Evolutionary conservation across 164 flowering plant genomes (phyloP).

Genomic region (Vitis rotundifolia): DNA sequence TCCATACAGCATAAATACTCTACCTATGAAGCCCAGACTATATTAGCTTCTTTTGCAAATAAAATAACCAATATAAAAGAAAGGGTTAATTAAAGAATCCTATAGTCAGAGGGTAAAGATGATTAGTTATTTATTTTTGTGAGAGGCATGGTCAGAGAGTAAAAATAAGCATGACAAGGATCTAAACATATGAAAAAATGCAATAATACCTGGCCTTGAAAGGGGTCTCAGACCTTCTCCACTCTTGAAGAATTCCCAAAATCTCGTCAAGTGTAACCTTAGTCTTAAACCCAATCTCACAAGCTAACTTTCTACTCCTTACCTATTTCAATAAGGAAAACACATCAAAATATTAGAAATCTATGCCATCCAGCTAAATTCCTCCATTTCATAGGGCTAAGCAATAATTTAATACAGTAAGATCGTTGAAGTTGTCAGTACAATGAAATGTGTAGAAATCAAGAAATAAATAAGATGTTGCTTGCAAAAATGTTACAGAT

Average conservation of each 20-base stretch:
- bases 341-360: conserved; percentile 4
- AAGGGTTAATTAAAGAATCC: too few relatives aligned
- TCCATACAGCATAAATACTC: too few relatives aligned
- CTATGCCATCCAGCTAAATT: not conserved
- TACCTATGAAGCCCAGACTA: too few relatives aligned
- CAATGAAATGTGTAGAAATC: too few relatives aligned
- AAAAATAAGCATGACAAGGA: too few relatives aligned
- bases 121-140: too few relatives aligned
- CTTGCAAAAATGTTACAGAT: too few relatives aligned
- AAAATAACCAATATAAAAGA: too few relatives aligned
- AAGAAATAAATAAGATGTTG: too few relatives aligned
- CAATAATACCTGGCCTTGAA: conserved; percentile 76
- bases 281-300: conserved; percentile 75
- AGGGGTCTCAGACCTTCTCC: conserved; percentile 50
- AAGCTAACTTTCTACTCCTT: conserved; percentile 45
- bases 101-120: too few relatives aligned
- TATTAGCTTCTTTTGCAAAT: too few relatives aligned
- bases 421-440: not conserved
- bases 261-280: conserved; percentile 65
- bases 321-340: conserved; percentile 48
- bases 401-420: not conserved
- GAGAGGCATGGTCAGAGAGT: too few relatives aligned
- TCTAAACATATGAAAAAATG: not conserved
- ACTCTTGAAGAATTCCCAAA: conserved; percentile 41
- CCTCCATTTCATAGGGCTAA: not conserved